Base-by-base conservation (phyloP, 2,329 filamentous ascomycete genomes). In the Herpomyces periplanetae region DNA sequence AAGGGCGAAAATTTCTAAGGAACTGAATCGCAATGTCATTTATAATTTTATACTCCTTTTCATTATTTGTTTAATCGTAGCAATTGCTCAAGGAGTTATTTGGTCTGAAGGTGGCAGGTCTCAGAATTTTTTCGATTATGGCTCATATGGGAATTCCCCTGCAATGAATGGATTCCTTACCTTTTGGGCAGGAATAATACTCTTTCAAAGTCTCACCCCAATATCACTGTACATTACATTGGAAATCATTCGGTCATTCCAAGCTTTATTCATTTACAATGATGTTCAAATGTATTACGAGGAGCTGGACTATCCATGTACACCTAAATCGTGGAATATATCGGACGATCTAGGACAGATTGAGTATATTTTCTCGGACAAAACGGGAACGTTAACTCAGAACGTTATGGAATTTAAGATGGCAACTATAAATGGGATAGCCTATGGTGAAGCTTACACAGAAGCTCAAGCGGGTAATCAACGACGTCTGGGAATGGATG, bases 381-480 rank as follows among this genome's bases (percentile, higher is more conserved):
- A 85, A 41, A 85, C 68, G 0, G 68, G 68, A 23, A 85, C 68
- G 2, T 42, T 85, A 26, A 85, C 68, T 0, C 68, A 84, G 31
- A 85, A 85, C 34, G 64, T 84, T 20, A 85, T 85, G 80, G 84
- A 96, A 37, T 96, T 91, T 52, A 96, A 91, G 39, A 96, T 96
- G 39, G 71, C 64, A 21, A 85, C 73, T 1, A 61, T 96, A 39
- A 91, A 91, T 31, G 75, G 75, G n/a, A 54, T 80, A 24, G 59
- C 73, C 0, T 96, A 96, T 28, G 80, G 84, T 25, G 80, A 96
- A 41, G 80, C 80, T 1, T 96, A 88, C 32, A 96, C 84, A 0
- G 80, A 96, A 38, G 80, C 80, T 1, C 68, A 87, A 37, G 66
- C 75, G 19, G 80, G 80, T 22, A 80, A 96, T 66, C 71, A 85